These are phyloP conservation scores for Neopestalotiopsis sp. DNA, from an alignment of 2,329 filamentous ascomycete species.

Conservation along the genomic window DNA sequence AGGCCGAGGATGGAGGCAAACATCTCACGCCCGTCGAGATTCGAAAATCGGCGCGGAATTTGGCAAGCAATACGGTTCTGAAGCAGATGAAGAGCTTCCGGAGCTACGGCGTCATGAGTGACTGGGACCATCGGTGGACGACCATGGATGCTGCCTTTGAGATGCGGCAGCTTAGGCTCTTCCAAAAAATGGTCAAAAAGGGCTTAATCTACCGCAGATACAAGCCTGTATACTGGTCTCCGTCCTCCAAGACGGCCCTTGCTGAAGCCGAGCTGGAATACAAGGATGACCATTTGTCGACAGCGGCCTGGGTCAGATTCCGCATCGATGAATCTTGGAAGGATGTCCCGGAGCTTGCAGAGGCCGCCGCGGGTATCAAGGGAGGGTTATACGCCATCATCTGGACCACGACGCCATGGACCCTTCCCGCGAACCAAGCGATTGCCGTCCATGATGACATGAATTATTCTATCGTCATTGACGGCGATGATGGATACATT, in stretches of 20 bases:
- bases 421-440: conserved; percentile 87
- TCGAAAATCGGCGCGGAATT: conserved; percentile 64
- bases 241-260: conserved; percentile 77
- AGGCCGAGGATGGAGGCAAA: conserved; percentile 37
- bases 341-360: conserved; percentile 39
- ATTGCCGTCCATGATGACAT: conserved; percentile 82
- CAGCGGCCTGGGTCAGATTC: conserved; percentile 80
- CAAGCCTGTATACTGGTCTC: conserved; percentile 88
- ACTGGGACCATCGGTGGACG: conserved; percentile 78
- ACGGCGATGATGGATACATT: conserved; percentile 64
- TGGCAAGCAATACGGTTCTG: conserved; percentile 72
- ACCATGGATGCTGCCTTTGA: conserved; percentile 82
- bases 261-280: conserved; percentile 88
- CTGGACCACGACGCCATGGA: conserved; percentile 99
- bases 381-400: conserved; percentile 78
- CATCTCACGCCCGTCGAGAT: conserved; percentile 61
- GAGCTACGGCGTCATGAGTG: conserved; percentile 78
- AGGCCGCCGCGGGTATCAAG: conserved; percentile 43
- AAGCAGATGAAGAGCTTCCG: conserved; percentile 76
- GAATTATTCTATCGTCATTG: conserved; percentile 71
- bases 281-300: conserved; percentile 73
- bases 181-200: conserved; percentile 74
- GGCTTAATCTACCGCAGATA: conserved; percentile 78
- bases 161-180: conserved; percentile 75
- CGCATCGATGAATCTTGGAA: conserved; percentile 60